A percentile compares a stretch with the other conserved stretches of the same genome.
These are phyloP conservation scores for Giardia duodenalis DNA, from an alignment of 208 protist genomes.

Conservation along the genomic window DNA sequence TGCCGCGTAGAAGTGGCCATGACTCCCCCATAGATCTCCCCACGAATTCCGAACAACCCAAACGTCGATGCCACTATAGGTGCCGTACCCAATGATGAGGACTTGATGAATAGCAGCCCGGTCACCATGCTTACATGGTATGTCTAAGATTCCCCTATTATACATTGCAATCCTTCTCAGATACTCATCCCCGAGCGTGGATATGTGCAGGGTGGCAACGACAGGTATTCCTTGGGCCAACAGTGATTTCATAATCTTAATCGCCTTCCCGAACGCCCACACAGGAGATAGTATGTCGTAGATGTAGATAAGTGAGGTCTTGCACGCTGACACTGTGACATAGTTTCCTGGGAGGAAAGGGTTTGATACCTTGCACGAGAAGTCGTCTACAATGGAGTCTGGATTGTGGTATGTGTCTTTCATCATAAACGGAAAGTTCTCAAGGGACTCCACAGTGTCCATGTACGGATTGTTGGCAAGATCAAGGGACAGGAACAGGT, in stretches of 20 bases:
- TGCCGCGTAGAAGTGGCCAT: background rate
- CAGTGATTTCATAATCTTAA: background rate
- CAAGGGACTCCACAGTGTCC: background rate
- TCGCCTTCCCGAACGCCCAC: background rate
- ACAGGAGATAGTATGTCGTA: too few species aligned
- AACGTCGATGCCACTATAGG: background rate
- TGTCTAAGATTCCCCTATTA: background rate
- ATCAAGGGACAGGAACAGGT: background rate
- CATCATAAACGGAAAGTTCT: background rate
- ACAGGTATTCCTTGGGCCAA: background rate
- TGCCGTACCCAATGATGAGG: slow-evolving; percentile 8
- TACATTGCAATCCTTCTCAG: background rate
- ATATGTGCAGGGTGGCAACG: background rate
- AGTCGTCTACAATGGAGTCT: background rate
- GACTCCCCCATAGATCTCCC: background rate
- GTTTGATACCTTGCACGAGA: background rate
- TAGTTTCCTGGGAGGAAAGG: background rate
- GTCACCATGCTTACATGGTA: background rate
- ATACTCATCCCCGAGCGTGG: background rate
- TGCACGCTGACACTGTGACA: background rate
- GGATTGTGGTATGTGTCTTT: background rate
- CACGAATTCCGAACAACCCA: slow-evolving; percentile 9
- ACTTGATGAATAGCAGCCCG: background rate
- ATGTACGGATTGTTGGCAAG: background rate
- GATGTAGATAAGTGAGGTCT: background rate